Evolutionary conservation across 345 rosid species (phyloP).

Genomic region (Salix exigua): DNA sequence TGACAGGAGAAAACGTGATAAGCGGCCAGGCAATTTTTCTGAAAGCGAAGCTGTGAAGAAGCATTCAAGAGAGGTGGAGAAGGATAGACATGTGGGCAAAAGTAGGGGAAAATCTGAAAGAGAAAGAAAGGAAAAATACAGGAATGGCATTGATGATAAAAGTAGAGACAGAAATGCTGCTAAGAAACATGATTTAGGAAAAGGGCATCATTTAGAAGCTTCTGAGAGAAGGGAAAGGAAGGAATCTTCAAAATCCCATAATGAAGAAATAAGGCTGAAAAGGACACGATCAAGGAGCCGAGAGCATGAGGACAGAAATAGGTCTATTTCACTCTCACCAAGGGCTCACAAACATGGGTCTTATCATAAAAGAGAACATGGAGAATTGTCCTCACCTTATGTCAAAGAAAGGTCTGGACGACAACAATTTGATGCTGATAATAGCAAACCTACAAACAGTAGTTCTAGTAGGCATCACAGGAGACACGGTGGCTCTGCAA

Average conservation of each 20-base stretch:
- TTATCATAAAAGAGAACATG: conserved; percentile 43
- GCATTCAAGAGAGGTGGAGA: conserved; percentile 43
- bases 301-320: conserved; percentile 47
- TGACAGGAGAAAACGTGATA: conserved; percentile 34
- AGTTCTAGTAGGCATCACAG: conserved; percentile 49
- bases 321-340: conserved; percentile 54
- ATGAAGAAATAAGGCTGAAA: conserved; percentile 47
- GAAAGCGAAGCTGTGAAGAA: conserved; percentile 42
- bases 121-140: conserved; percentile 49
- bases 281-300: conserved; percentile 69
- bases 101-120: conserved; percentile 39
- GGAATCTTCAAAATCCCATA: conserved; percentile 46
- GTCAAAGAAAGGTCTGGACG: conserved; percentile 48
- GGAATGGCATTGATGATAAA: conserved; percentile 39
- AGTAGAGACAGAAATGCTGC: conserved; percentile 34
- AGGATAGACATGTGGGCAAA: conserved; percentile 36
- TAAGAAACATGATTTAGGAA: conserved; percentile 45
- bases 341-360: conserved; percentile 42
- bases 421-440: conserved; percentile 42
- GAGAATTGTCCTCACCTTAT: conserved; percentile 33
- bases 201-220: conserved; percentile 40
- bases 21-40: conserved; percentile 24
- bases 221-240: conserved; percentile 47
- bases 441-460: conserved; percentile 36
- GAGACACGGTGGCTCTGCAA: conserved; percentile 45